Percentiles rank a stretch among this genome's conserved stretches.
Evolutionary conservation across 768 basidiomycete genomes (phyloP).

Genomic region (Lactarius vividus): DNA sequence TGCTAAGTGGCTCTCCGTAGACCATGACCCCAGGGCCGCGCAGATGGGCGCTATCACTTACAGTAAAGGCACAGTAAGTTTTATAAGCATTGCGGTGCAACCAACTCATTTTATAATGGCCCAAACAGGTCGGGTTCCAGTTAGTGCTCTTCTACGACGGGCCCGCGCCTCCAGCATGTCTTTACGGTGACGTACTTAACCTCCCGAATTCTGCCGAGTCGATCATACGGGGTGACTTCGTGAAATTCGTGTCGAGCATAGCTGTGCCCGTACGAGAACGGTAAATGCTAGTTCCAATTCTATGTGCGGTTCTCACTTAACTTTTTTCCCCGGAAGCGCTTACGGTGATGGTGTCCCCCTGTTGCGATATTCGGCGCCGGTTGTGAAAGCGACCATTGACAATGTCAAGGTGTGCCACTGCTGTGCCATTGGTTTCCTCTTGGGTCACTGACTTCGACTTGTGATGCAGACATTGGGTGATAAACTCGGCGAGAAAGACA

Average conservation of each 20-base stretch:
- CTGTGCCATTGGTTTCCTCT: not conserved
- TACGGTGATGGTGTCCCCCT: not conserved
- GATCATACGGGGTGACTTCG: slow-evolving; percentile 38
- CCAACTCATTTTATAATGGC: too few species aligned
- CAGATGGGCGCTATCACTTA: not conserved
- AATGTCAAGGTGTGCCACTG: slow-evolving; percentile 39
- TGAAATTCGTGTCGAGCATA: slow-evolving; percentile 28
- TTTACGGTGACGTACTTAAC: slow-evolving; percentile 51
- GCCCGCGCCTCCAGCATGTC: slow-evolving; percentile 46
- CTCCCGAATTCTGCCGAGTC: slow-evolving; percentile 33
- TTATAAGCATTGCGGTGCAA: not conserved
- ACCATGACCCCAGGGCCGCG: not conserved
- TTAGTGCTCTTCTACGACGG: slow-evolving; percentile 57
- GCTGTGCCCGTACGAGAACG: not conserved
- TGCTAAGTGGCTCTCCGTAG: not conserved
- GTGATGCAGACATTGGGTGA: slow-evolving; percentile 44
- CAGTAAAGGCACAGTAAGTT: slow-evolving; percentile 20
- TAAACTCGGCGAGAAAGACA: slow-evolving; percentile 32
- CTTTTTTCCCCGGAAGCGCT: not conserved
- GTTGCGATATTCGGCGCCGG: not conserved
- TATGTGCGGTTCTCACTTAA: not conserved
- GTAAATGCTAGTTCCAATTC: not conserved
- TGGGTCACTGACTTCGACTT: not conserved
- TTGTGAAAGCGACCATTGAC: slow-evolving; percentile 42
- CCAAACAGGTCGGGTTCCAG: slow-evolving; percentile 49